These are phyloP conservation scores for Quercus suber DNA, from an alignment of 306 rosid genomes.

Conservation along the genomic window DNA sequence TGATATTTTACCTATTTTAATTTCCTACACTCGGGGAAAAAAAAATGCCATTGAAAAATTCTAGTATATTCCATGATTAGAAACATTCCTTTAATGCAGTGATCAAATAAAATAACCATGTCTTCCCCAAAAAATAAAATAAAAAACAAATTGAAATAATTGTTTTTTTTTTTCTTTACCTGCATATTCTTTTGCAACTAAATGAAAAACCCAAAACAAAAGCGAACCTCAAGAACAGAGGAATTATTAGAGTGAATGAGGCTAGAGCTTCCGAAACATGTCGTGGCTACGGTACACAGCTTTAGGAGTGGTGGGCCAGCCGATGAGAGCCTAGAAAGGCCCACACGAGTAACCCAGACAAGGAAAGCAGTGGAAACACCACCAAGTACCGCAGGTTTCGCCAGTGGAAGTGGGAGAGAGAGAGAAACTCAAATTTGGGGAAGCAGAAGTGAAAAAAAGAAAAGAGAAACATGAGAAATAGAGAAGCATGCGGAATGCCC, in stretches of 20 bases:
- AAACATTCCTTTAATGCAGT: background rate
- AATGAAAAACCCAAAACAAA: background rate
- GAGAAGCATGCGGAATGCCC: no score
- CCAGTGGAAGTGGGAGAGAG: constrained; percentile 19
- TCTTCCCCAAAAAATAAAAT: background rate
- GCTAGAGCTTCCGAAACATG: constrained; percentile 58
- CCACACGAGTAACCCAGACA: constrained; percentile 64
- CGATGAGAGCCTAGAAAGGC: constrained; percentile 65
- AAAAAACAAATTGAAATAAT: background rate
- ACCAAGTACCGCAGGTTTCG: constrained; percentile 66
- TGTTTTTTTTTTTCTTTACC: background rate
- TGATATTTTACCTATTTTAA: background rate
- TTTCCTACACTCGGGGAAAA: background rate
- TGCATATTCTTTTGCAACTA: constrained; percentile 13
- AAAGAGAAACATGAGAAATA: no score
- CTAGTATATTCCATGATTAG: background rate
- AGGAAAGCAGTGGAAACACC: constrained; percentile 65
- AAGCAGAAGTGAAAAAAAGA: no score
- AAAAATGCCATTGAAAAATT: background rate
- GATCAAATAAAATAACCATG: background rate
- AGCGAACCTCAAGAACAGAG: constrained; percentile 60
- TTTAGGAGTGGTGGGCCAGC: constrained; percentile 68
- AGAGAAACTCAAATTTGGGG: no score
- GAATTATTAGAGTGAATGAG: constrained; percentile 66
- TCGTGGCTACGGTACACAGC: constrained; percentile 71